Conservation (phyloP, 2,329 filamentous ascomycete species). For the Pezicula rhizophila region DNA sequence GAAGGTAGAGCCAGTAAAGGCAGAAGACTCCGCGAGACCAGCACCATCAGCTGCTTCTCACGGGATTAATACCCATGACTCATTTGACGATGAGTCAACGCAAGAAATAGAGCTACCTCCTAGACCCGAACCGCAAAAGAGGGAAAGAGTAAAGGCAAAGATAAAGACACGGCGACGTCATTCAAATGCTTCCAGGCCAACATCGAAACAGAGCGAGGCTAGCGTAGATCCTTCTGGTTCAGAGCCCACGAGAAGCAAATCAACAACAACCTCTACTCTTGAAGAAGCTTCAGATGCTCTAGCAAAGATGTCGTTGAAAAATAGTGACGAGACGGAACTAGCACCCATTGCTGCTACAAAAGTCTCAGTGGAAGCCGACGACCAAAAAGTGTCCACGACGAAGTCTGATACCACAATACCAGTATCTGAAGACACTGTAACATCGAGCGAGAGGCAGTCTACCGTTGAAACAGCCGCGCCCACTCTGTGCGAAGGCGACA, state of each 20-base stretch:
- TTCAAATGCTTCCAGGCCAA: constrained; percentile 11
- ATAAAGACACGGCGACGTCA: constrained; percentile 23
- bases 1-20: neutral
- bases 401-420: neutral
- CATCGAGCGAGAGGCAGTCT: constrained; percentile 3
- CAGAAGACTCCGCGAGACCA: neutral
- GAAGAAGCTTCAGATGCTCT: constrained; percentile 7
- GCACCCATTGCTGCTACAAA: neutral
- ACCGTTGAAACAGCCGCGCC: constrained; percentile 6
- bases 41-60: constrained; percentile 10
- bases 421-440: neutral
- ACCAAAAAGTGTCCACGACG: neutral
- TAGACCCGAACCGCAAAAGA: constrained; percentile 13
- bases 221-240: neutral
- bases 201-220: constrained; percentile 5
- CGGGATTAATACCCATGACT: constrained; percentile 10
- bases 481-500: constrained; percentile 74
- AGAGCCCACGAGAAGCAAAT: constrained; percentile 6
- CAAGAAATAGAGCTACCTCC: neutral
- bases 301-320: constrained; percentile 2
- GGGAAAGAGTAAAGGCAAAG: constrained; percentile 24
- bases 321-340: constrained; percentile 3
- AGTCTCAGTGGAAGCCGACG: too few species aligned
- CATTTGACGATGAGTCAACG: constrained; percentile 12
- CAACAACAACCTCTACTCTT: constrained; percentile 10